Base-by-base conservation (phyloP, 495 filamentous ascomycete genomes). In the Neurospora sp. region DNA sequence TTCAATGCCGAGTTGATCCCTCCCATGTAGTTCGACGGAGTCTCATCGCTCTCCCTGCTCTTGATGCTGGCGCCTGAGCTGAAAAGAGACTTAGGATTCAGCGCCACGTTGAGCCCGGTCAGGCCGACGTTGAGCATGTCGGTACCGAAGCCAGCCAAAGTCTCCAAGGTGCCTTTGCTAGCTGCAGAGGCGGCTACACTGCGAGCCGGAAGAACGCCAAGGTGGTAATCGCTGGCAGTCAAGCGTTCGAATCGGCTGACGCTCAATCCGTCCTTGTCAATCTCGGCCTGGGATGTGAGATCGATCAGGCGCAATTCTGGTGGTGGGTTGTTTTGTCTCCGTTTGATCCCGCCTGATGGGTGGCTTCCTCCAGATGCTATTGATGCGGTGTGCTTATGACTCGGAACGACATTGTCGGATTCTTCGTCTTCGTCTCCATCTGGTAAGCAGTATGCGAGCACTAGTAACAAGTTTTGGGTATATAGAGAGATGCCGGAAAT, bases 401-500 rank as follows among this genome's bases (percentile, higher is more conserved):
- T 78, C 9, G 62, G 70, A 43, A 73, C 1, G 70, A 73, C 28
- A 70, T 72, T 76, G 76, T 69, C 73, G 8, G 76, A 77, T 48
- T 82, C 79, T 9, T 82, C 76, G 1, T 88, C 81, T n/a, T 90
- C 88, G 13, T 88, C 85, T n/a, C 91, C 89, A 13, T 90, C 89
- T 15, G 88, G 85, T 72, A 91, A 91, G 73, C 94, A 89, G 80
- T 95, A 96, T 78, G 94, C 94, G 85, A 99, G 91, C 77, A 98
- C 89, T 74, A 96, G 87, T 82, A 99, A 86, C 71, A 97, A 85
- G 77, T 89, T 94, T 77, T 94, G 94, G 80, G 92, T 97, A 90
- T 98, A 98, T 83, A 99, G 86, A 75, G 96, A 94, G 79, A 99
- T 91, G 79, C 96, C 96, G 81, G 95, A 97, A 86, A 99, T 92